A percentile compares a stretch with the other conserved stretches of the same genome.
phyloP scores from a whole-genome alignment of 495 filamentous ascomycete species.

The Cenococcum geophilum region DNA sequence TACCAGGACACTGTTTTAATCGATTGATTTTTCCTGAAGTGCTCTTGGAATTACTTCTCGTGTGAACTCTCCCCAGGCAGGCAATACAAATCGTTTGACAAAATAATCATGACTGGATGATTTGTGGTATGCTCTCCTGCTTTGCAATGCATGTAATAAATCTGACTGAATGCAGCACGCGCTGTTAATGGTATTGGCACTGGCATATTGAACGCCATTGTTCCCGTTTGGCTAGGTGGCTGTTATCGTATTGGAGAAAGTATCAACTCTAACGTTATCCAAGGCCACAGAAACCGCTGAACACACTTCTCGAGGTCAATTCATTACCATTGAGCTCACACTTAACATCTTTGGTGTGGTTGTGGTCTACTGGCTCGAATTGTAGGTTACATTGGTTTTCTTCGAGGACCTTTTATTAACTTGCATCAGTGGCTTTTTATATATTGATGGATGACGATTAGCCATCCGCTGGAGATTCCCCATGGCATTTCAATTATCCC shows the following conservation, averaged over 20 bases:
- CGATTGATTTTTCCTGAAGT: no score
- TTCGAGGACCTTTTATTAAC: neutral
- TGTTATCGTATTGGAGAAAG: no score
- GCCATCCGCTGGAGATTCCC: slow-evolving; percentile 62
- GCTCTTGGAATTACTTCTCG: no score
- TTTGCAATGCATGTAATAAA: slow-evolving; percentile 22
- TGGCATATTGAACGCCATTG: slow-evolving; percentile 64
- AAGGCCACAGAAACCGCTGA: slow-evolving; percentile 58
- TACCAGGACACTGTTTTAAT: neutral
- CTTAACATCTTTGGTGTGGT: slow-evolving; percentile 70
- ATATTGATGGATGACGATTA: slow-evolving; percentile 50
- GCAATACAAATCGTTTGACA: no score
- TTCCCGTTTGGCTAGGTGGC: slow-evolving; percentile 52
- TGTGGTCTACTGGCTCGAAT: slow-evolving; percentile 68
- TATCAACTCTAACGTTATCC: no score
- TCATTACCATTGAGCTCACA: slow-evolving; percentile 68
- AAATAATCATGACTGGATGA: slow-evolving; percentile 63
- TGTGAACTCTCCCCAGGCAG: no score
- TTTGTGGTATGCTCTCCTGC: slow-evolving; percentile 47
- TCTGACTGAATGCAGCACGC: slow-evolving; percentile 42
- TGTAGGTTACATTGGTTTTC: neutral
- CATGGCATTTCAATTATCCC: slow-evolving; percentile 66
- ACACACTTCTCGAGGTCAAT: slow-evolving; percentile 62
- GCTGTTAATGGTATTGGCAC: slow-evolving; percentile 65
- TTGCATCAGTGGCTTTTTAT: slow-evolving; percentile 47